These are phyloP conservation scores for Myxozyma lipomycoides DNA, from an alignment of 805 yeast species.

Conservation along the genomic window DNA sequence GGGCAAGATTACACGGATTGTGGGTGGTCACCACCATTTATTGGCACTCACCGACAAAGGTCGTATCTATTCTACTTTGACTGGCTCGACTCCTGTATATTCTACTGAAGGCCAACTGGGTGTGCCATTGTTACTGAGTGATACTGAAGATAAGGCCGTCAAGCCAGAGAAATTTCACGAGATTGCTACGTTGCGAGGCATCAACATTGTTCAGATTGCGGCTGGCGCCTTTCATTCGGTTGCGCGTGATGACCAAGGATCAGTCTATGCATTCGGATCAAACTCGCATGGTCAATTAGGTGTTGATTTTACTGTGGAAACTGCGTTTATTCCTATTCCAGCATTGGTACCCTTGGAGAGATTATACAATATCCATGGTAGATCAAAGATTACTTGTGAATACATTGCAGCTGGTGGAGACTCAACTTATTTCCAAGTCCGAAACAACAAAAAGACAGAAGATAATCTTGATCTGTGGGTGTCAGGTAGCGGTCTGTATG, in stretches of 20 bases:
- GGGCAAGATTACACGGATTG: slow-evolving; percentile 52
- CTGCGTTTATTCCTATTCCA: slow-evolving; percentile 71
- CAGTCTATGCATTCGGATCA: slow-evolving; percentile 80
- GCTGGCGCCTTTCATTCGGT: slow-evolving; percentile 72
- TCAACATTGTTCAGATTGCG: slow-evolving; percentile 54
- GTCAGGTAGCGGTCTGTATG: slow-evolving; percentile 81
- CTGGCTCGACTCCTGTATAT: slow-evolving; percentile 44
- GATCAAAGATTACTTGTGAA: slow-evolving; percentile 42
- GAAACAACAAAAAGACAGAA: slow-evolving; percentile 30
- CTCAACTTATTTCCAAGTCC: slow-evolving; percentile 49
- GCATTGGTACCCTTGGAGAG: slow-evolving; percentile 45
- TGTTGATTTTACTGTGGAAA: slow-evolving; percentile 57
- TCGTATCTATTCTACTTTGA: slow-evolving; percentile 57
- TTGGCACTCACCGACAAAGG: slow-evolving; percentile 59
- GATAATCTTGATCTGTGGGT: slow-evolving; percentile 43
- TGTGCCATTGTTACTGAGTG: slow-evolving; percentile 39
- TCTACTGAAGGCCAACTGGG: slow-evolving; percentile 78
- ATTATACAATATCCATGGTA: slow-evolving; percentile 41
- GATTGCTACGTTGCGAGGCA: slow-evolving; percentile 55
- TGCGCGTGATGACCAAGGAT: slow-evolving; percentile 62
- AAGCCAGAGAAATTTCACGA: slow-evolving; percentile 43
- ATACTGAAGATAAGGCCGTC: slow-evolving; percentile 1
- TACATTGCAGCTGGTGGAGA: slow-evolving; percentile 69
- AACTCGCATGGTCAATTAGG: slow-evolving; percentile 86
- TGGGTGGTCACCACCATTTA: slow-evolving; percentile 65